Evolutionary conservation across 805 yeast genomes (phyloP).

Genomic region (Clavispora carvajalis): DNA sequence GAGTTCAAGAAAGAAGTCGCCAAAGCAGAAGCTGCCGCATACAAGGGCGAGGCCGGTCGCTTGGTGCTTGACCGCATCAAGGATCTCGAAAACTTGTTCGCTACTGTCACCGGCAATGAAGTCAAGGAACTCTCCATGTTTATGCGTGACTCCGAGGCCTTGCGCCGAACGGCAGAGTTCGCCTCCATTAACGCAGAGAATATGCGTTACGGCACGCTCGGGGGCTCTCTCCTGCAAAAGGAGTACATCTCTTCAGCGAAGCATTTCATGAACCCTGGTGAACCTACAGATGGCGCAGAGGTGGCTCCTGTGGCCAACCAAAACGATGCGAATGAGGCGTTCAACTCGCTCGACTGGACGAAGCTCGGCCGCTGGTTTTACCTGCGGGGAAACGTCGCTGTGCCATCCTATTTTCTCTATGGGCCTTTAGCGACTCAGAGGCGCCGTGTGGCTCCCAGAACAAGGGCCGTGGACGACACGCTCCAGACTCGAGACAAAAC

Average conservation of each 20-base stretch:
- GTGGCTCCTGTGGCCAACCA: conserved; percentile 3
- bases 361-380: conserved; percentile 50
- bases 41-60: conserved; percentile 53
- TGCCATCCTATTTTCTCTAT: conserved; percentile 54
- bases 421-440: conserved; percentile 68
- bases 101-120: conserved; percentile 32
- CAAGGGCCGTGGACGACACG: conserved; percentile 39
- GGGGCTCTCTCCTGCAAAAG: conserved; percentile 42
- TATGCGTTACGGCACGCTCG: conserved; percentile 52
- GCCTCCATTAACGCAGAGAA: conserved; percentile 62
- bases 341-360: conserved; percentile 54
- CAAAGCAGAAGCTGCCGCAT: conserved; percentile 44
- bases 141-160: conserved; percentile 56
- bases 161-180: conserved; percentile 54
- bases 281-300: conserved; percentile 4
- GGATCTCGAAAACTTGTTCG: conserved; percentile 44
- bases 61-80: conserved; percentile 41
- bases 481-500: conserved; percentile 21
- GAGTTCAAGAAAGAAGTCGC: conserved; percentile 20
- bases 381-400: conserved; percentile 41
- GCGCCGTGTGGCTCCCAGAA: conserved; percentile 31
- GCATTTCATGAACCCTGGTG: conserved; percentile 22
- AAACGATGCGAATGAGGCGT: conserved; percentile 21
- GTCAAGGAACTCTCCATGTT: conserved; percentile 32
- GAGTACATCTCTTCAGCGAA: conserved; percentile 41